Evolutionary conservation across 2,329 filamentous ascomycete genomes (phyloP).

Genomic region (Aspergillus fumigatiaffinis): DNA sequence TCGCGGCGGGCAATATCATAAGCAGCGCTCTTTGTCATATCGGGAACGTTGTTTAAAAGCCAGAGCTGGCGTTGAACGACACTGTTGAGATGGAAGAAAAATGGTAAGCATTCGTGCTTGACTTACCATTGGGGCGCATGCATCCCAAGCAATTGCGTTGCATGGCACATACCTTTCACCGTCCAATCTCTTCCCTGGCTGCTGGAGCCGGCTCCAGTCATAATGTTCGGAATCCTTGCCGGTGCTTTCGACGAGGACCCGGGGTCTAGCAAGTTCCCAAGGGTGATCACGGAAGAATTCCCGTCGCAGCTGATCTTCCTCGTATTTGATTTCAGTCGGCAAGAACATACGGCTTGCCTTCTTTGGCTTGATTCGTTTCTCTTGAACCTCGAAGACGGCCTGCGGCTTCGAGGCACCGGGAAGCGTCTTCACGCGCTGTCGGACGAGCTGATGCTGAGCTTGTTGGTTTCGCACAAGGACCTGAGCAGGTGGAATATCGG

Average conservation of each 20-base stretch:
- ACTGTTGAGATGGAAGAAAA: conserved; percentile 45
- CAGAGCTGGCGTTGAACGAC: conserved; percentile 89
- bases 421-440: conserved; percentile 35
- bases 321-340: conserved; percentile 72
- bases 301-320: conserved; percentile 75
- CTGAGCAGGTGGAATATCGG: conserved; percentile 57
- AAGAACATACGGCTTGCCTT: conserved; percentile 75
- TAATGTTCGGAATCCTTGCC: conserved; percentile 73
- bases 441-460: conserved; percentile 41
- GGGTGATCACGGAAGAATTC: conserved; percentile 92
- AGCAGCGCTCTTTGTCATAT: conserved; percentile 61
- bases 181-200: conserved; percentile 70
- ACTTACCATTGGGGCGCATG: neutral
- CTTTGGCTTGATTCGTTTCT: conserved; percentile 46
- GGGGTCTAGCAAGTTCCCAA: conserved; percentile 90
- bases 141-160: neutral
- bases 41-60: conserved; percentile 64
- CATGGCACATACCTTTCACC: conserved; percentile 68
- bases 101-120: conserved; percentile 7
- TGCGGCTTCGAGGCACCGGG: conserved; percentile 27
- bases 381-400: conserved; percentile 33
- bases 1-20: conserved; percentile 87
- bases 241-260: conserved; percentile 77
- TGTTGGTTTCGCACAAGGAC: conserved; percentile 57
- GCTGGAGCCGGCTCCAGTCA: conserved; percentile 76